Base-by-base conservation (phyloP, 2,329 filamentous ascomycete genomes). In the Verticillium dahliae region DNA sequence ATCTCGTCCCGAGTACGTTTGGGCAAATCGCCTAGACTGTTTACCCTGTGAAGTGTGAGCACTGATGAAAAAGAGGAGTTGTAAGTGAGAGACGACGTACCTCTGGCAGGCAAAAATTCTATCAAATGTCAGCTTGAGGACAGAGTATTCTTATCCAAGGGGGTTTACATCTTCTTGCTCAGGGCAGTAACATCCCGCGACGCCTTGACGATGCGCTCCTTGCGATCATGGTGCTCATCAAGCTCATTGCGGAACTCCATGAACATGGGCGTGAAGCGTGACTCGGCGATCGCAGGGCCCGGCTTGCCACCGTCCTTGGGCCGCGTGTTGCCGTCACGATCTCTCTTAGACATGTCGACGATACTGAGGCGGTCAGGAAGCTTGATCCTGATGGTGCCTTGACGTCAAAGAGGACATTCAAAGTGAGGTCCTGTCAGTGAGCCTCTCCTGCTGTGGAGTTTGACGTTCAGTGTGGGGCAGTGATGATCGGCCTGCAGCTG, bases 171-270 rank as follows among this genome's bases (percentile, higher is more conserved):
- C 79, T 98, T 99, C 81, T 99, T 99, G 76, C 92, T 97, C 60
- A 92, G 81, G 0, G 92, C 92, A 6, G 95, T 99, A 62, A 99
- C 90, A 74, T 99, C 95, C 65, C 94, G 83, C 9, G 91, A 96
- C 2, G 88, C 89, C 79, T 98, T 99, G 71, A 96, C 90, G 67
- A 97, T 87, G 60, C 90, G 86, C 78, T 97, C 93, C 61, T 92
- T 85, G 15, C 95, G 88, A 75, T 98, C 95, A 74, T 99, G 91
- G 73, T 98, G 94, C 76, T 95, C 87, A 71, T 99, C 95, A 34
- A 99, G 81, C 76, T 97, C 93, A 69, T 89, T 83, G 59, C 93
- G 89, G 73, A 98, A 97, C 7, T 74, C 78, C 74, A 91, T 89
- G 73, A 99, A 99, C 83, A 98, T 92, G 66, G 87, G 75, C 64